Percentiles rank a stretch among this genome's conserved stretches.
Conservation (phyloP, 352 stramenopile genomes). For the Phytophthora colocasiae region DNA sequence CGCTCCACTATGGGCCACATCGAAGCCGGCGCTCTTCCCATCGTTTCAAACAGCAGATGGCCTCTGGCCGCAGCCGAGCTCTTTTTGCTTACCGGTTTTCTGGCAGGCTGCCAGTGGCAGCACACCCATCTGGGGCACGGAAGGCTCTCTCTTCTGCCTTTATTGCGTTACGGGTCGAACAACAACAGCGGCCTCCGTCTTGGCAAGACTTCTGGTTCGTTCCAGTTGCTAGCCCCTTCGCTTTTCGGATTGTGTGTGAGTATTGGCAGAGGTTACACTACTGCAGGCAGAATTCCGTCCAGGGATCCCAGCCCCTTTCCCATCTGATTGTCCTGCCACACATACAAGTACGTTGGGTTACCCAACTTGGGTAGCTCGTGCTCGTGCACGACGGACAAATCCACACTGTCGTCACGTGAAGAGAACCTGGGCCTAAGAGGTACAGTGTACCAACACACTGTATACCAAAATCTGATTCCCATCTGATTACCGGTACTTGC, state of each 20-base stretch:
- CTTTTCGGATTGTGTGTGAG: constrained; percentile 4
- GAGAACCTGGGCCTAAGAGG: not conserved
- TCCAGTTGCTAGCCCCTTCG: not conserved
- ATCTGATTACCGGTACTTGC: no score
- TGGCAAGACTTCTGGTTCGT: no score
- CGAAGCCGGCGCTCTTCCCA: constrained; percentile 10
- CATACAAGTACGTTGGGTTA: not conserved
- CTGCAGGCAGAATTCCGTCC: constrained; percentile 10
- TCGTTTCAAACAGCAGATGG: constrained; percentile 20
- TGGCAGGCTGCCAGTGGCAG: no score
- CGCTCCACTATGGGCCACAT: not conserved
- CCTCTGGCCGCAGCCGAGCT: not conserved
- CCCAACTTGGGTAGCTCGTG: not conserved
- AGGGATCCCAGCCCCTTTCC: constrained; percentile 6
- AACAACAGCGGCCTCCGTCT: constrained; percentile 2
- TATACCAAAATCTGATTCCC: no score
- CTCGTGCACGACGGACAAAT: constrained; percentile 19
- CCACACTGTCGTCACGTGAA: not conserved
- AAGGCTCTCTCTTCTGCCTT: constrained; percentile 23
- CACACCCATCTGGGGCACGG: constrained; percentile 7
- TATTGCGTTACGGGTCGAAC: constrained; percentile 24
- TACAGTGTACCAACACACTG: no score
- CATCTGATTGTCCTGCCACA: constrained; percentile 14
- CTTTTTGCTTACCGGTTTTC: constrained; percentile 14
- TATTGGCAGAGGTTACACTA: constrained; percentile 11